phyloP scores from a whole-genome alignment of 306 rosid species.

The Rubus idaeus region DNA sequence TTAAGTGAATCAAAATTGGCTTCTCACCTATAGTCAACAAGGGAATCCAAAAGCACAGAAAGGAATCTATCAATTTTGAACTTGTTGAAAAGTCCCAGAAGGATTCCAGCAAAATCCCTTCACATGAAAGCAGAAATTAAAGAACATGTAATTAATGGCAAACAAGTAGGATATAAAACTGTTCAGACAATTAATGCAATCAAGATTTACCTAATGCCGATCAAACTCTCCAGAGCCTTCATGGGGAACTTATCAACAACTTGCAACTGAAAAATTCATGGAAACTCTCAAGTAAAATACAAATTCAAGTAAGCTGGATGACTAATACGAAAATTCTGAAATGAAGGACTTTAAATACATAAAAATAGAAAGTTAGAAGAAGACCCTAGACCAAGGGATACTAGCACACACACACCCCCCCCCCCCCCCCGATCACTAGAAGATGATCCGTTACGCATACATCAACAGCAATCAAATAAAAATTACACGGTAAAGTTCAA shows the following conservation, averaged over 20 bases:
- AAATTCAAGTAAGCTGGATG: neutral
- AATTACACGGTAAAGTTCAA: neutral
- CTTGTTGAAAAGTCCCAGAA: slow-evolving; percentile 61
- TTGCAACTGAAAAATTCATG: slow-evolving; percentile 56
- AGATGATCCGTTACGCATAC: neutral
- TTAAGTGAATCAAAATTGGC: slow-evolving; percentile 3
- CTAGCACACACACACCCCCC: too few species aligned
- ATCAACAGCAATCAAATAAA: neutral
- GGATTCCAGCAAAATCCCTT: slow-evolving; percentile 65
- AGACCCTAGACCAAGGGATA: neutral
- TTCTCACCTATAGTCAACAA: slow-evolving; percentile 72
- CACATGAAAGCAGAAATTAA: slow-evolving; percentile 25
- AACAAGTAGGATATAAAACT: slow-evolving; percentile 6
- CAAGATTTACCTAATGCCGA: slow-evolving; percentile 60
- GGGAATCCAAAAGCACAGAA: slow-evolving; percentile 64
- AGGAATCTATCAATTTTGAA: slow-evolving; percentile 78
- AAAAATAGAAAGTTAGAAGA: neutral
- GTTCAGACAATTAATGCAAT: slow-evolving; percentile 19
- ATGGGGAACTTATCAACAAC: slow-evolving; percentile 56
- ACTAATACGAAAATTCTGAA: neutral
- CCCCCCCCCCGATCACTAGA: neutral
- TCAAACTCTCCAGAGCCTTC: slow-evolving; percentile 67
- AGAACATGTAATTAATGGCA: slow-evolving; percentile 20
- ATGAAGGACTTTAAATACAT: neutral
- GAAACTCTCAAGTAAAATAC: slow-evolving; percentile 27